Evolutionary conservation across 176 grass and related monocot genomes (phyloP).

Genomic region (Hordeum vulgare): MorexV3_pseudomolecules_assembly NC_058523.1:555496287-555496786

Average conservation of each 20-base stretch:
- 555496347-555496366: neutral
- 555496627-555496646: slow-evolving; percentile 18
- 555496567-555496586: neutral
- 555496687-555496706: no score
- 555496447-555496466: slow-evolving; percentile 9
- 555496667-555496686: neutral
- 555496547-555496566: slow-evolving; percentile 20
- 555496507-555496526: slow-evolving; percentile 18
- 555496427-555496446: slow-evolving; percentile 21
- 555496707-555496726: no score
- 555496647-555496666: slow-evolving; percentile 24
- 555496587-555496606: neutral
- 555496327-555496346: neutral
- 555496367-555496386: neutral
- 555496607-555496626: slow-evolving; percentile 28
- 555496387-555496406: neutral
- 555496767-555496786: neutral
- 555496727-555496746: no score
- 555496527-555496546: slow-evolving; percentile 22
- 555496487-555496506: slow-evolving; percentile 22
- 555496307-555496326: no score
- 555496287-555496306: neutral
- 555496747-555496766: neutral
- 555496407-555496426: neutral
- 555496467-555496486: slow-evolving; percentile 16